phyloP scores from a whole-genome alignment of 2,329 filamentous ascomycete genomes.

The Talaromyces verruculosus region DNA sequence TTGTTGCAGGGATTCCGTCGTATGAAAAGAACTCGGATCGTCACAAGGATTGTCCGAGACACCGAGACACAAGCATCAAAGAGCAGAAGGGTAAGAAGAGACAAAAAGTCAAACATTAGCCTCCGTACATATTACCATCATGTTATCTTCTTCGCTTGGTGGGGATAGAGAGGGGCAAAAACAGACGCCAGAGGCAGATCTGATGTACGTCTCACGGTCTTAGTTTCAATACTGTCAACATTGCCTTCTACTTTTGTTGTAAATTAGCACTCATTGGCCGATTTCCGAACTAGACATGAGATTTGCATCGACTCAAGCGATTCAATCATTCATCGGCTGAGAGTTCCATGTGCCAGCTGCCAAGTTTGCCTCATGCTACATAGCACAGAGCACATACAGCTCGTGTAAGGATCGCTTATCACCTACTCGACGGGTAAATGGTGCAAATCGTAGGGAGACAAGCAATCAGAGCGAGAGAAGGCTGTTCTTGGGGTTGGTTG shows the following conservation, averaged over 20 bases:
- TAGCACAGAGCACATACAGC: neutral
- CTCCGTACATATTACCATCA: neutral
- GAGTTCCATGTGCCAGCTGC: neutral
- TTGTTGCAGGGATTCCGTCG: neutral
- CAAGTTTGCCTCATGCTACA: neutral
- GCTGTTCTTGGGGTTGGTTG: neutral
- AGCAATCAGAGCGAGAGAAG: neutral
- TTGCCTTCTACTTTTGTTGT: neutral
- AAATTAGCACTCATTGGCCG: neutral
- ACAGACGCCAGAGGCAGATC: slow-evolving; percentile 10
- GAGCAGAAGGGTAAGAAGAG: neutral
- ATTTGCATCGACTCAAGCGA: neutral
- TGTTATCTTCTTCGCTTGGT: neutral
- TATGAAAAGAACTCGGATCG: neutral
- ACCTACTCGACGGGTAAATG: neutral
- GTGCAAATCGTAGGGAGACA: neutral
- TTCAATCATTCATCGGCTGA: neutral
- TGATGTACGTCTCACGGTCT: neutral
- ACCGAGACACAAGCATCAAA: neutral
- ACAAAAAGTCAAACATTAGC: neutral
- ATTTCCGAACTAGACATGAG: neutral
- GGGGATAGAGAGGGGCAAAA: slow-evolving; percentile 6
- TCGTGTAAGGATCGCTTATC: slow-evolving; percentile 2
- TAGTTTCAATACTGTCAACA: slow-evolving; percentile 1
- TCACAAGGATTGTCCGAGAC: neutral